Base-by-base conservation (phyloP, 768 basidiomycete species). In the Arthromyces matolae region DNA sequence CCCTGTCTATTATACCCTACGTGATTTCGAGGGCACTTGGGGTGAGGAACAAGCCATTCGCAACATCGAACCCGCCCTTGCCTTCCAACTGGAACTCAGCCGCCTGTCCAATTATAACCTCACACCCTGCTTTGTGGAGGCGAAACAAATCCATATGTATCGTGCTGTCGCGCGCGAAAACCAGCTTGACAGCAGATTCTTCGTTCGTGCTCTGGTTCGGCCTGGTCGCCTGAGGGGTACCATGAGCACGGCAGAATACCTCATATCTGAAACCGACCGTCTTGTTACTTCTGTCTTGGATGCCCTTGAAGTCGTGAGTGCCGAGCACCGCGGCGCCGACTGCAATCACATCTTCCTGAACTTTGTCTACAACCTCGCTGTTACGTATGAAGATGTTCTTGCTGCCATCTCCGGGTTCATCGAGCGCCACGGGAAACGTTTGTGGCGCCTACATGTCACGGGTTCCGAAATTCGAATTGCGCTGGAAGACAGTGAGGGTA, bases 261-360 rank as follows among this genome's bases (percentile, higher is more conserved):
- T 99, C 62, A 89, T 99, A 56, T 96, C 95, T 1, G 96, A 99
- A 73, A 94, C 94, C 10, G 96, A 99, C 61, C 89, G 96, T 37
- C 83, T 98, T 10, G 89, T 98, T 52, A 95, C 91, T 33, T 87
- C 81, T 60, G 84, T 98, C 57, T 76, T 99, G 52, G 96, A 99
- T 66, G 89, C 94, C 2, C 79, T 98, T 24, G 95, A 98, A 65
- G 87, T 98, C 45, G 92, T 95, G 62, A 85, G 81, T 57, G 90
- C 89, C 7, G 80, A 92, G 59, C 78, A 94, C 60, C 83, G 94
- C 51, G 91, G 87, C 56, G 89, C 95, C 3, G 95, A 98, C 63
- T 93, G 92, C 73, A 98, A 98, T 67, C 94, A 97, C 65, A 96
- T 98, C 65, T 94, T 93, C 74, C 85, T 98, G 83, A 97, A 98